Conservation (phyloP, 768 basidiomycete species). For the Psilocybe tampanensis region DNA sequence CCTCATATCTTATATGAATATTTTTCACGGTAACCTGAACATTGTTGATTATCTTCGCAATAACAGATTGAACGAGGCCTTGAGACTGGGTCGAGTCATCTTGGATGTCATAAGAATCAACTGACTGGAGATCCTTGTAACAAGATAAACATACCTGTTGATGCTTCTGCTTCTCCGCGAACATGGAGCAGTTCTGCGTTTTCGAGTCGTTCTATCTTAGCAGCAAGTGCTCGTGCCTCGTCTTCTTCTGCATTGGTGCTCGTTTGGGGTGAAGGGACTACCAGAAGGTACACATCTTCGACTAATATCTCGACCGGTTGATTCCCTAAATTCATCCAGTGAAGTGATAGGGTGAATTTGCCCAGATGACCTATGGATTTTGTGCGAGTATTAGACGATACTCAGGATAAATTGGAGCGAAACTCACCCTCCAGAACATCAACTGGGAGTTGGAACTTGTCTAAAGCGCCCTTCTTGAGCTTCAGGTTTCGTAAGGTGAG, state of each 20-base stretch:
- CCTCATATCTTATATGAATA: slow-evolving; percentile 96
- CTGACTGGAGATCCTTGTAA: background rate
- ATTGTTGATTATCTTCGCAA: slow-evolving; percentile 92
- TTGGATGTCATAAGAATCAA: slow-evolving; percentile 6
- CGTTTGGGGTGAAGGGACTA: slow-evolving; percentile 76
- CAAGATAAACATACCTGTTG: slow-evolving; percentile 36
- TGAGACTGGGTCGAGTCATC: slow-evolving; percentile 75
- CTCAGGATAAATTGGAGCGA: background rate
- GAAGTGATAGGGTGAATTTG: slow-evolving; percentile 80
- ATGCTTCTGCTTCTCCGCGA: slow-evolving; percentile 53
- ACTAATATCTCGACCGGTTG: slow-evolving; percentile 90
- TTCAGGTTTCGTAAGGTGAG: slow-evolving; percentile 78
- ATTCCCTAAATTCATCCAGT: slow-evolving; percentile 88
- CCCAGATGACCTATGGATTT: slow-evolving; percentile 71
- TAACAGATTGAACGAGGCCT: slow-evolving; percentile 79
- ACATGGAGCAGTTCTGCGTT: slow-evolving; percentile 85
- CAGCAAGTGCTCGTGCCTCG: slow-evolving; percentile 75
- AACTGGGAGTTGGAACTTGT: slow-evolving; percentile 93
- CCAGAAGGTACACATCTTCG: slow-evolving; percentile 94
- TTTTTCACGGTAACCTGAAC: slow-evolving; percentile 94
- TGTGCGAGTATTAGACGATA: background rate
- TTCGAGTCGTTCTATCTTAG: slow-evolving; percentile 86
- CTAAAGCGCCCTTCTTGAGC: slow-evolving; percentile 90
- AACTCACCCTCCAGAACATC: slow-evolving; percentile 89
- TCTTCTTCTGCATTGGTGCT: slow-evolving; percentile 82